Conservation (phyloP, 1,139 yeast species). For the Suhomyces anneliseae region DNA sequence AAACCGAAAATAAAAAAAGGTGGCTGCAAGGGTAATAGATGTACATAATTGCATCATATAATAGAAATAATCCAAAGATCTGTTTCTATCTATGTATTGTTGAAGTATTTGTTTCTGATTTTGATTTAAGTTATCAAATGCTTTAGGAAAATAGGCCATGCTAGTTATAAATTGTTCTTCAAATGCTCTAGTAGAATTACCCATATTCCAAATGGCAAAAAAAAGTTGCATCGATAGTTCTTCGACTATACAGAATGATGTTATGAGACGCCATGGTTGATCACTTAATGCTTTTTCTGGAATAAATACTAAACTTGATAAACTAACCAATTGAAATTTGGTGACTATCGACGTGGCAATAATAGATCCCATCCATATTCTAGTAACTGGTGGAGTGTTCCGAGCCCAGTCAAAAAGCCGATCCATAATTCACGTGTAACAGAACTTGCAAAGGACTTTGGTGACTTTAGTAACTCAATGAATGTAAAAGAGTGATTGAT, state of each 20-base stretch:
- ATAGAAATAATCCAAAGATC: slow-evolving; percentile 33
- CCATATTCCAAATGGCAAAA: slow-evolving; percentile 19
- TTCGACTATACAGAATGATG: slow-evolving; percentile 36
- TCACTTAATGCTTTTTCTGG: slow-evolving; percentile 26
- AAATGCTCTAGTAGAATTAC: slow-evolving; percentile 18
- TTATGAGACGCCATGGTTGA: slow-evolving; percentile 41
- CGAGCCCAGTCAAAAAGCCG: slow-evolving; percentile 13
- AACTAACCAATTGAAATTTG: slow-evolving; percentile 16
- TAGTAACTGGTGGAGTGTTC: slow-evolving; percentile 34
- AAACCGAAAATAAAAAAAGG: slow-evolving; percentile 19
- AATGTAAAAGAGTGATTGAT: too few species aligned
- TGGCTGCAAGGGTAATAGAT: slow-evolving; percentile 21
- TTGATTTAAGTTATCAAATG: slow-evolving; percentile 14
- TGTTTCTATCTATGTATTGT: slow-evolving; percentile 19
- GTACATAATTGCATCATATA: slow-evolving; percentile 26
- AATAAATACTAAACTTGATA: slow-evolving; percentile 18
- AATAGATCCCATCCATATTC: slow-evolving; percentile 29
- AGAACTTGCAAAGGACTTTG: background rate
- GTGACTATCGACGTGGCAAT: slow-evolving; percentile 20
- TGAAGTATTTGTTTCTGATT: slow-evolving; percentile 18
- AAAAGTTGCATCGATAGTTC: slow-evolving; percentile 25
- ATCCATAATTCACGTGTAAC: slow-evolving; percentile 19
- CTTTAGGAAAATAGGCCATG: slow-evolving; percentile 21
- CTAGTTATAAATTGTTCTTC: slow-evolving; percentile 20
- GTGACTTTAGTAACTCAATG: too few species aligned